phyloP scores from a whole-genome alignment of 352 stramenopile genomes.

The Pythium scleroteichum region DNA sequence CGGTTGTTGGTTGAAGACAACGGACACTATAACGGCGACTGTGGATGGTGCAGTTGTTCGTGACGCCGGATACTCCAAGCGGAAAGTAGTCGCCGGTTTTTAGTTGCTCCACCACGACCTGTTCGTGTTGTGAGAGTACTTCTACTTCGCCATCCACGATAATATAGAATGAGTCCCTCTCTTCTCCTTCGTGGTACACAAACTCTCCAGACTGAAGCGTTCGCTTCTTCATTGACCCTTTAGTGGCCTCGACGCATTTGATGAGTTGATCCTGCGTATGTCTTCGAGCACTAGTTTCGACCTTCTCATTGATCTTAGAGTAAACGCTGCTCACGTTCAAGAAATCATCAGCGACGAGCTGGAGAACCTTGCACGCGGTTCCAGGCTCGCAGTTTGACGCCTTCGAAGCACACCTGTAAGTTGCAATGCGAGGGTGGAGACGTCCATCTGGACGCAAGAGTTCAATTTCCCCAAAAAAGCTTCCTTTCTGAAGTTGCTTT shows the following conservation, averaged over 20 bases:
- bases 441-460: constrained; percentile 67
- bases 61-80: constrained; percentile 71
- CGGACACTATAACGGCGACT: constrained; percentile 74
- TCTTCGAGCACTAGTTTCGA: constrained; percentile 56
- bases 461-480: constrained; percentile 82
- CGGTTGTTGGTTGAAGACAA: constrained; percentile 61
- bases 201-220: constrained; percentile 61
- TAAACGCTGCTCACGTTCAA: constrained; percentile 78
- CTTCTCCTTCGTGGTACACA: constrained; percentile 79
- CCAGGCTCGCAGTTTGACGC: constrained; percentile 17
- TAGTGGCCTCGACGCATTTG: constrained; percentile 74
- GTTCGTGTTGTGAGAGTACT: constrained; percentile 66
- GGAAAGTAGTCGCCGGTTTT: constrained; percentile 79
- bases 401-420: constrained; percentile 47
- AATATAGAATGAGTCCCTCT: constrained; percentile 81
- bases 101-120: constrained; percentile 73
- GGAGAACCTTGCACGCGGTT: constrained; percentile 69
- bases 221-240: constrained; percentile 66
- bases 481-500: constrained; percentile 62
- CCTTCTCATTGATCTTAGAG: constrained; percentile 63
- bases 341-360: constrained; percentile 79
- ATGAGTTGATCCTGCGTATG: constrained; percentile 76
- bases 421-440: constrained; percentile 71
- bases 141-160: constrained; percentile 70
- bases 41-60: constrained; percentile 61